Percentiles rank a stretch among this genome's conserved stretches.
Evolutionary conservation across 129 eudicot genomes (phyloP).

Genomic region (Pittosporum tobira): DNA sequence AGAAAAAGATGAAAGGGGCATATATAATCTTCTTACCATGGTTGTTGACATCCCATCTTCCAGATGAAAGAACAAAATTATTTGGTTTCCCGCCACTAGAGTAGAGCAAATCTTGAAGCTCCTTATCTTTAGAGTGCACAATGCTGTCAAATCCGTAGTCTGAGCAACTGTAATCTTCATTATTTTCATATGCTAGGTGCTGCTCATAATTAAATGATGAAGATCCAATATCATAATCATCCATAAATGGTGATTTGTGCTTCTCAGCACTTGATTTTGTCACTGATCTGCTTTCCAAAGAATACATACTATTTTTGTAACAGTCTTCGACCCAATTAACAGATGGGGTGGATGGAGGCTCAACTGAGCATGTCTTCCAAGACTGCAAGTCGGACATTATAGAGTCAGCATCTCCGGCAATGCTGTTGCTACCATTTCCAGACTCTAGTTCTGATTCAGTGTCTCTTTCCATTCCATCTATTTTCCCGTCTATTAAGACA

Average conservation of each 20-base stretch:
- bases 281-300: slow-evolving; percentile 28
- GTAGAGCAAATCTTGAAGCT: slow-evolving; percentile 33
- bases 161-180: slow-evolving; percentile 20
- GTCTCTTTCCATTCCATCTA: background rate
- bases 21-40: slow-evolving; percentile 24
- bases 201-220: slow-evolving; percentile 28
- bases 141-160: slow-evolving; percentile 15
- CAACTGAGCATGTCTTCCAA: slow-evolving; percentile 14
- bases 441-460: slow-evolving; percentile 28
- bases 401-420: slow-evolving; percentile 27
- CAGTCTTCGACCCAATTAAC: slow-evolving; percentile 21
- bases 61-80: slow-evolving; percentile 56
- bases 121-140: slow-evolving; percentile 21
- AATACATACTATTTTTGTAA: slow-evolving; percentile 12
- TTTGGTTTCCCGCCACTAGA: slow-evolving; percentile 25
- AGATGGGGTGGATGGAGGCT: slow-evolving; percentile 35
- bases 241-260: slow-evolving; percentile 7
- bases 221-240: slow-evolving; percentile 1
- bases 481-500: background rate
- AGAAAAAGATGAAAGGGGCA: background rate
- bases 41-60: slow-evolving; percentile 48
- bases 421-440: slow-evolving; percentile 42
- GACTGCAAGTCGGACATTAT: slow-evolving; percentile 19
- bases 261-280: slow-evolving; percentile 16
- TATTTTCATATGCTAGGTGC: slow-evolving; percentile 18